Conservation (phyloP, 441 rosid genomes). For the California macrophylla region DNA sequence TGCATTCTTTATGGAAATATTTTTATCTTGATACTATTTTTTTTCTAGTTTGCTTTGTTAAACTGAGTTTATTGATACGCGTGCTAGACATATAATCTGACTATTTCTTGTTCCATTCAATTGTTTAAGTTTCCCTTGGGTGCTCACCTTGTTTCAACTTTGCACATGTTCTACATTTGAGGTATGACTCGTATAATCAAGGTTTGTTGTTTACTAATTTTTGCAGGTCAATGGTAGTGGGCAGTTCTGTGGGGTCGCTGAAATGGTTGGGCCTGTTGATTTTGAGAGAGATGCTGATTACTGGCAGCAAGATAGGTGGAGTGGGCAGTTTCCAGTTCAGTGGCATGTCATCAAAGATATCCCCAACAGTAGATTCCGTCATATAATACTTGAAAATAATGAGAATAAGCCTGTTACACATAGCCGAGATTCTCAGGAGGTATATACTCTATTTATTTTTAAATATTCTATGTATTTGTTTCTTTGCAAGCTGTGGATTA, state of each 20-base stretch:
- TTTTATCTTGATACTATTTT: neutral
- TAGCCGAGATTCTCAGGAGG: conserved; percentile 96
- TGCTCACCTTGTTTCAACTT: neutral
- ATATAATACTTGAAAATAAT: conserved; percentile 77
- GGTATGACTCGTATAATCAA: conserved; percentile 4
- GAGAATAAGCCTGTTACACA: conserved; percentile 92
- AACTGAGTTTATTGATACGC: neutral
- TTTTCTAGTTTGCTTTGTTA: neutral
- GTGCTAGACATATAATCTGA: neutral
- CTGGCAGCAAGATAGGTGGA: conserved; percentile 99
- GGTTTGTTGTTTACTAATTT: neutral
- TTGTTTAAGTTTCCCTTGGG: neutral
- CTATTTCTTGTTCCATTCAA: neutral
- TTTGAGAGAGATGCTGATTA: conserved; percentile 63
- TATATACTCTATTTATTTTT: conserved; percentile 10
- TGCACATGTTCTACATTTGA: neutral
- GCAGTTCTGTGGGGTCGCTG: conserved; percentile 86
- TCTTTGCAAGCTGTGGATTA: neutral
- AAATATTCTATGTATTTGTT: neutral
- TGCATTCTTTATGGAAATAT: conserved; percentile 4
- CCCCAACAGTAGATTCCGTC: conserved; percentile 79
- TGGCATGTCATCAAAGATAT: conserved; percentile 91
- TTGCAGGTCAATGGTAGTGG: conserved; percentile 83
- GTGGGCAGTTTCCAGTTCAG: conserved; percentile 78
- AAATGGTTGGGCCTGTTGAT: conserved; percentile 86